Evolutionary conservation across 148 eudicot species (phyloP).

Genomic region (Agrostemma githago): DNA sequence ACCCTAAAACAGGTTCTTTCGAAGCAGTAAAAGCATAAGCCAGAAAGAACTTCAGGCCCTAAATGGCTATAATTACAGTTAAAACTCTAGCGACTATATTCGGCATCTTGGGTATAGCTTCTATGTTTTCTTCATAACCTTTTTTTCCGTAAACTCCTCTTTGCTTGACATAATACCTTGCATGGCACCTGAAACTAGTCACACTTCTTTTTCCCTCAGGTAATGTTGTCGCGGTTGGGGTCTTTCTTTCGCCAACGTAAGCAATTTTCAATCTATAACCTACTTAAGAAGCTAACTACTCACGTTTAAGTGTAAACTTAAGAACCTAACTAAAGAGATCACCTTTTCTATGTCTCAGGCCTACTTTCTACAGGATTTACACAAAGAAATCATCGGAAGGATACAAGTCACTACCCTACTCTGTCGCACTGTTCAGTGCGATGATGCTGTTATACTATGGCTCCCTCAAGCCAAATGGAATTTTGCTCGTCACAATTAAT

Average conservation of each 20-base stretch:
- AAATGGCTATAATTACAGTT: constrained; percentile 15
- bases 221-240: constrained; percentile 29
- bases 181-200: constrained; percentile 12
- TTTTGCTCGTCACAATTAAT: constrained; percentile 49
- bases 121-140: neutral
- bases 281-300: neutral
- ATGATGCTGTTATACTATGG: constrained; percentile 51
- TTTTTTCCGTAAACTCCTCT: neutral
- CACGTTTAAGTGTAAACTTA: neutral
- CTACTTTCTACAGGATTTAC: constrained; percentile 56
- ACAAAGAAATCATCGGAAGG: constrained; percentile 55
- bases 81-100: constrained; percentile 32
- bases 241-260: constrained; percentile 28
- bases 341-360: constrained; percentile 31
- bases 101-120: constrained; percentile 40
- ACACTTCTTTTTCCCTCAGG: constrained; percentile 21
- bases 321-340: neutral
- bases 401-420: constrained; percentile 54
- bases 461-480: constrained; percentile 46
- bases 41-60: constrained; percentile 17
- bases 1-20: constrained; percentile 20
- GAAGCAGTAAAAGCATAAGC: constrained; percentile 13
- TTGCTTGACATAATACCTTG: neutral
- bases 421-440: constrained; percentile 61
- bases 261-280: constrained; percentile 2